phyloP scores from a whole-genome alignment of 768 basidiomycete species.

The Lentinula raphanica region DNA sequence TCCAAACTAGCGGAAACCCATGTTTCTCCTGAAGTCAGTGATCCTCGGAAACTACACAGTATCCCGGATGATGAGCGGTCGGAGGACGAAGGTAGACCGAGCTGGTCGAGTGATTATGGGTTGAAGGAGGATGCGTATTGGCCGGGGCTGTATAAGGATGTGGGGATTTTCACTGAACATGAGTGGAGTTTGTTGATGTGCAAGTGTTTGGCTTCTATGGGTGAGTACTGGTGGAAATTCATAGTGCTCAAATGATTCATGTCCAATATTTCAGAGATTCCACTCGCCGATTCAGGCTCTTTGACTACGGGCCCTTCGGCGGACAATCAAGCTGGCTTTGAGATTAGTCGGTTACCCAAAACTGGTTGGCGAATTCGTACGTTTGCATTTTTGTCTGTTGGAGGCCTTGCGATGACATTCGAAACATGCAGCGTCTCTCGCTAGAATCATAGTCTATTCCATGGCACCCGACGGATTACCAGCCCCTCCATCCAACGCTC shows the following conservation, averaged over 20 bases:
- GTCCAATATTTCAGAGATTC: constrained; percentile 47
- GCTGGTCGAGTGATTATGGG: constrained; percentile 41
- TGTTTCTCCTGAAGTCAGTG: constrained; percentile 69
- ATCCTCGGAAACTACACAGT: constrained; percentile 61
- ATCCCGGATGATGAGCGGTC: constrained; percentile 68
- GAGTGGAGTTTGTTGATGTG: constrained; percentile 87
- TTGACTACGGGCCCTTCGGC: constrained; percentile 72
- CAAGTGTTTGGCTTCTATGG: constrained; percentile 81
- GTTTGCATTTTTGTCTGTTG: constrained; percentile 22
- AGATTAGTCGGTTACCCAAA: constrained; percentile 68
- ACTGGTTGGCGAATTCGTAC: constrained; percentile 68
- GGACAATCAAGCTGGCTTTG: constrained; percentile 68
- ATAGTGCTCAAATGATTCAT: background rate
- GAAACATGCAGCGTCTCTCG: constrained; percentile 56
- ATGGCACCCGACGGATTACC: constrained; percentile 67
- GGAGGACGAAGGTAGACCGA: constrained; percentile 55
- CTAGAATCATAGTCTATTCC: constrained; percentile 83
- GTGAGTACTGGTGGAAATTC: constrained; percentile 32
- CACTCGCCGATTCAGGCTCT: constrained; percentile 67
- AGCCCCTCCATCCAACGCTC: constrained; percentile 51
- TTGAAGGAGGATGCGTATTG: constrained; percentile 38
- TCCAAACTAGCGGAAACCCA: constrained; percentile 75
- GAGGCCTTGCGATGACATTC: background rate
- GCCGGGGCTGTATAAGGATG: constrained; percentile 77
- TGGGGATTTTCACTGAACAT: constrained; percentile 81